phyloP scores from a whole-genome alignment of 2,329 filamentous ascomycete genomes.

The Catunica adiposa region DNA sequence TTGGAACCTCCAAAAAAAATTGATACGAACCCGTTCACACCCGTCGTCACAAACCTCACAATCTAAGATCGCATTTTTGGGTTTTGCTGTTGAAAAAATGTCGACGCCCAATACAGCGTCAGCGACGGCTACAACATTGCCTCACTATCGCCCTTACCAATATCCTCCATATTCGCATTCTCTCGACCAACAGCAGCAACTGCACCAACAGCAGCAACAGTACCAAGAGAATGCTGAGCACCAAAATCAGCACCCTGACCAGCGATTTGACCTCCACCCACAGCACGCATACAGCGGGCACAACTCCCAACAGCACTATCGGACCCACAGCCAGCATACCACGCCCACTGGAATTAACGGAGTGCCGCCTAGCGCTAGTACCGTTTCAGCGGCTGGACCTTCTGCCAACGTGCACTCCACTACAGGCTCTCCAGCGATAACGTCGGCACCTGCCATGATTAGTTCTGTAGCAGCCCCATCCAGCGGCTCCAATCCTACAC shows the following conservation, averaged over 20 bases:
- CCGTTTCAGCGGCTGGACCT: too few species aligned
- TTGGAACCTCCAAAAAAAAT: background rate
- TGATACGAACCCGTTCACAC: background rate
- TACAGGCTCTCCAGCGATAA: too few species aligned
- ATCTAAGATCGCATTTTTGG: background rate
- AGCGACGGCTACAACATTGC: slow-evolving; percentile 43
- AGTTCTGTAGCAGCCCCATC: too few species aligned
- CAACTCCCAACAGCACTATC: background rate
- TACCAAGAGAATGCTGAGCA: background rate
- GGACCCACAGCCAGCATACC: too few species aligned
- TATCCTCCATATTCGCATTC: slow-evolving; percentile 12
- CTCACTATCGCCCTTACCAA: slow-evolving; percentile 43
- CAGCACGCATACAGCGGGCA: background rate
- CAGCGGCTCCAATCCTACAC: too few species aligned
- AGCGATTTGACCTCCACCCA: slow-evolving; percentile 23
- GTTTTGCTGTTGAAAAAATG: slow-evolving; percentile 31
- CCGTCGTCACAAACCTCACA: background rate
- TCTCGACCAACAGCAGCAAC: slow-evolving; percentile 6
- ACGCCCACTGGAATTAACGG: too few species aligned
- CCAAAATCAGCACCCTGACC: too few species aligned
- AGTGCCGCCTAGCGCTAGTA: too few species aligned
- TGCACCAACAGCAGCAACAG: background rate
- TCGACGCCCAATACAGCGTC: slow-evolving; percentile 68
- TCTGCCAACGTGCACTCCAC: too few species aligned
- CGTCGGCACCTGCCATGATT: too few species aligned